Percentiles rank a stretch among this genome's conserved stretches.
Evolutionary conservation across 164 flowering plant species (phyloP).

Genomic region (Nymphaea colorata): DNA sequence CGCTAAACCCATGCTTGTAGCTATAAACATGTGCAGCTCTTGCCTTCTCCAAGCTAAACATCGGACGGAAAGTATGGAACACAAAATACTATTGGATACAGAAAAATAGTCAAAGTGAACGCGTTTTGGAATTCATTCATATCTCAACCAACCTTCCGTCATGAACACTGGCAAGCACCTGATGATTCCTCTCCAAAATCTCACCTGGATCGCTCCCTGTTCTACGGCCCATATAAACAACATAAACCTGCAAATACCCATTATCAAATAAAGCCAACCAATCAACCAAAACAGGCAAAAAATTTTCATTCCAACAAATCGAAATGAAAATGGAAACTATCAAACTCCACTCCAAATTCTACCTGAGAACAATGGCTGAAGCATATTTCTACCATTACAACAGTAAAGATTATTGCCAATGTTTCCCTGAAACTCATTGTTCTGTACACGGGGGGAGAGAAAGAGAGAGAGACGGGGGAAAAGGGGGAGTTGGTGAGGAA

Average conservation of each 20-base stretch:
- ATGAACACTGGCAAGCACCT: constrained; percentile 49
- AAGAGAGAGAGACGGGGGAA: neutral
- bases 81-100: neutral
- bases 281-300: neutral
- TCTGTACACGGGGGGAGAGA: no score
- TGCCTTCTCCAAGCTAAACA: constrained; percentile 42
- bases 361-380: constrained; percentile 1
- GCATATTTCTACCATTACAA: neutral
- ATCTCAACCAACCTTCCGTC: constrained; percentile 38
- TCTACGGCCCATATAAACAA: constrained; percentile 67
- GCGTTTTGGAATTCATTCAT: neutral
- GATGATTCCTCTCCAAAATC: constrained; percentile 36
- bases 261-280: neutral
- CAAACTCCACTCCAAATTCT: neutral
- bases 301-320: neutral
- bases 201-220: constrained; percentile 30
- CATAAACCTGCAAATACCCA: constrained; percentile 36
- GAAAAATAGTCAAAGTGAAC: neutral
- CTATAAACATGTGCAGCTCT: constrained; percentile 57
- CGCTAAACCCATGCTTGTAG: constrained; percentile 63
- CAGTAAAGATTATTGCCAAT: neutral
- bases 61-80: neutral
- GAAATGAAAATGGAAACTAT: neutral
- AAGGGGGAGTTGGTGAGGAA: neutral
- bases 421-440: constrained; percentile 1